Conservation (phyloP, 2,329 filamentous ascomycete genomes). For the Aspergillus nomiae region DNA sequence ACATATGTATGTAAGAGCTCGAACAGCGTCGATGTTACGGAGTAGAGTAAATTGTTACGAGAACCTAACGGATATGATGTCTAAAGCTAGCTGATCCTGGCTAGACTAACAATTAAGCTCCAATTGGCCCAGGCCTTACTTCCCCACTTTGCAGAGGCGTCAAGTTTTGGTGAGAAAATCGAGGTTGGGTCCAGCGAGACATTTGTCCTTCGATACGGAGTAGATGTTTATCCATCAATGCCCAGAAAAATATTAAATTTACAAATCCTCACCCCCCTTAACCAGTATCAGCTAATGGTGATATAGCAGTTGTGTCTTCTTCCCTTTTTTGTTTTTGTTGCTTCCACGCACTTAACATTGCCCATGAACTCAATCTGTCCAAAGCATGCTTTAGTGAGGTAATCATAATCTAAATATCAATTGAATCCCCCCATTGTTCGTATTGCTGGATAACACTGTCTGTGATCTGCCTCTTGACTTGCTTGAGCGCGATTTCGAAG, state of each 20-base stretch:
- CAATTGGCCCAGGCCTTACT: not conserved
- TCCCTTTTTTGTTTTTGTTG: not conserved
- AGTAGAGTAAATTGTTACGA: not conserved
- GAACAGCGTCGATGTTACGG: not conserved
- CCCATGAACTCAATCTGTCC: not conserved
- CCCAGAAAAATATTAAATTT: not conserved
- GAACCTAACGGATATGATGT: not conserved
- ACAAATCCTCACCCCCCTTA: not conserved
- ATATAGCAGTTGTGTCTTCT: not conserved
- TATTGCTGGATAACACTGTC: slow-evolving; percentile 60
- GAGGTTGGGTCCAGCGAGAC: not conserved
- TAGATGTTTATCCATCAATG: not conserved
- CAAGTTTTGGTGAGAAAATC: not conserved
- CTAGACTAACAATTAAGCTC: not conserved
- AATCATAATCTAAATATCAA: slow-evolving; percentile 12
- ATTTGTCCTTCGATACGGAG: too few relatives aligned
- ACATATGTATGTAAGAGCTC: not conserved
- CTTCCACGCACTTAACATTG: not conserved
- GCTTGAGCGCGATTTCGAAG: slow-evolving; percentile 46
- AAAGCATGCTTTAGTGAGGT: not conserved
- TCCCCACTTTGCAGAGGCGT: not conserved
- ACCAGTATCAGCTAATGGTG: not conserved
- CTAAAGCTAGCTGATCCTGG: not conserved
- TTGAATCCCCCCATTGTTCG: slow-evolving; percentile 53
- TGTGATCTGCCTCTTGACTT: slow-evolving; percentile 62